Evolutionary conservation across 2,329 filamentous ascomycete genomes (phyloP), one percentile per base, ranked within the genome.

Genomic region (Zymoseptoria tritici): DNA sequence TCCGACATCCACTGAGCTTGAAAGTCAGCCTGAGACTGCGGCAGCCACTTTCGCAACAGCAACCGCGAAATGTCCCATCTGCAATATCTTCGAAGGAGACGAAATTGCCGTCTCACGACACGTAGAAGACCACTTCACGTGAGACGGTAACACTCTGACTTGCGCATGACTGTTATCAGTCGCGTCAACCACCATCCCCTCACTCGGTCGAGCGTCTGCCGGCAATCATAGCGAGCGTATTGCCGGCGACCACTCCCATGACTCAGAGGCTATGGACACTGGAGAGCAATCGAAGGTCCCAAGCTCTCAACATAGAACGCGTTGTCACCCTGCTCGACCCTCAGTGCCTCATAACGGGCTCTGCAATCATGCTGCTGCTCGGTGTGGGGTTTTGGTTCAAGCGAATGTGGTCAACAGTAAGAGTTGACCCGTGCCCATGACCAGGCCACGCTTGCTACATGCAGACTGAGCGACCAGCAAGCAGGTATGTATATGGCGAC

Each of bases 71-170:
- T 90, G 87, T 70, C 87, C 87, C 0, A 83, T 90, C 1, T 90
- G 87, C 69, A 79, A 79, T 2, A 73, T 68, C 0, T 90, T 90
- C 70, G 80, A 86, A 64, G 87, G 87, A 1, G 87, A 90, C 64
- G 86, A 87, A 66, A 75, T 77, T 0, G 87, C 87, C 8, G 85
- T 90, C 9, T 82, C 83, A 9, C 80, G 86, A 72, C 87, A 90
- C 67, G 85, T 90, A 60, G 82, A 83, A 24, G 71, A 67, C 2
- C 84, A 87, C 69, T 85, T 87, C 26, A 57, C 21, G 9, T 52
- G 19, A 52, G 36, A 7, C 13, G 13, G 16, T 46, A n/a, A 46
- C 16, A 16, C 16, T 46, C 16, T n/a, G 5, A n/a, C 36, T n/a
- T 46, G 36, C 36, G 16, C 13, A 46, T 46, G 36, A n/a, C 36